A percentile compares a stretch with the other conserved stretches of the same genome.
Evolutionary conservation across 140 eudicot species (phyloP).

Genomic region (Bidens hawaiensis): DNA sequence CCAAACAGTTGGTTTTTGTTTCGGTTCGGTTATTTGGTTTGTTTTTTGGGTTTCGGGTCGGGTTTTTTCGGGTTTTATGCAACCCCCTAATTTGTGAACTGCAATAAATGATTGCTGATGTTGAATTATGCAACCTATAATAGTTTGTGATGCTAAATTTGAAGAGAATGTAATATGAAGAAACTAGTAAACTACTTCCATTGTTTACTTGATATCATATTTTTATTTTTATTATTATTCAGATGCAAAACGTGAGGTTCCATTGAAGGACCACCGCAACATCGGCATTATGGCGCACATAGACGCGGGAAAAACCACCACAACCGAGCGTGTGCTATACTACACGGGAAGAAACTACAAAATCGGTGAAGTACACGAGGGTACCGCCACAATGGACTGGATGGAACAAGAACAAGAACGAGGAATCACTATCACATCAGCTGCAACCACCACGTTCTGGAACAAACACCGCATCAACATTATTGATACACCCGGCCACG

Average conservation of each 20-base stretch:
- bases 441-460: constrained; percentile 97
- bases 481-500: constrained; percentile 97
- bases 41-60: too few species aligned
- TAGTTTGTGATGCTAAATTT: not conserved
- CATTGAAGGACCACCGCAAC: constrained; percentile 78
- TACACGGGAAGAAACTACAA: constrained; percentile 94
- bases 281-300: constrained; percentile 99
- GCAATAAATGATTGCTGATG: not conserved
- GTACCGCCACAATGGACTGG: constrained; percentile 99
- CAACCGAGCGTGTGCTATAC: constrained; percentile 84
- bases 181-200: too few species aligned
- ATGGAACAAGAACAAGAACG: constrained; percentile 99
- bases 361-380: constrained; percentile 97
- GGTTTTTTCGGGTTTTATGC: too few species aligned
- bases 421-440: constrained; percentile 96
- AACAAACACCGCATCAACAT: constrained; percentile 93
- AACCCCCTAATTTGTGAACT: not conserved
- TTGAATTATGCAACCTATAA: not conserved
- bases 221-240: too few species aligned
- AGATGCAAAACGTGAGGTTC: constrained; percentile 68
- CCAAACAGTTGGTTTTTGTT: too few species aligned
- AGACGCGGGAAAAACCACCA: constrained; percentile 98
- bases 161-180: not conserved
- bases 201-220: too few species aligned
- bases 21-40: too few species aligned